Evolutionary conservation across 1,284 basidiomycete species (phyloP).

Genomic region (Ustilago vetiveriae): DNA sequence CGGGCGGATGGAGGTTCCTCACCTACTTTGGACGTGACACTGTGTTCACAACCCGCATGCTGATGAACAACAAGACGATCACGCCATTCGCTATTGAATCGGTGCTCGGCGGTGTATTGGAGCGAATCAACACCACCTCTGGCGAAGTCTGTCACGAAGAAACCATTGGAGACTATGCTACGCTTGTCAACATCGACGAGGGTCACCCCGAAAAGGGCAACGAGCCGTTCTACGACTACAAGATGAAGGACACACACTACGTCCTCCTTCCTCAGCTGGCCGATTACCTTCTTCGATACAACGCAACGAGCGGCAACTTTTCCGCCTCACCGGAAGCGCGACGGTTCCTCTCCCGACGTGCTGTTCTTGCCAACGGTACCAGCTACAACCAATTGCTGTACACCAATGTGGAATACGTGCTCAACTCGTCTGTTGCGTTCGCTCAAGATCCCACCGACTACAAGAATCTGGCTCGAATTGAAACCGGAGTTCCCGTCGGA

Average conservation of each 20-base stretch:
- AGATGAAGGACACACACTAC: constrained; percentile 70
- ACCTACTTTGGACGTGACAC: constrained; percentile 70
- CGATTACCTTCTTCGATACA: constrained; percentile 68
- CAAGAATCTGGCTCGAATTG: constrained; percentile 66
- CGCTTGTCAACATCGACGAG: constrained; percentile 68
- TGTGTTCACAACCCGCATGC: constrained; percentile 69
- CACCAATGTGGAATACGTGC: constrained; percentile 64
- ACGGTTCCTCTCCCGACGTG: constrained; percentile 62
- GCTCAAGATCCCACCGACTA: constrained; percentile 57
- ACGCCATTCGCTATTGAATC: constrained; percentile 69
- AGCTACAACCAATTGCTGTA: constrained; percentile 67
- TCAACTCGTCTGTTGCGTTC: constrained; percentile 67
- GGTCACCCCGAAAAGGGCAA: constrained; percentile 68
- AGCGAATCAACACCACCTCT: constrained; percentile 69
- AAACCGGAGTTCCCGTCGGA: constrained; percentile 68
- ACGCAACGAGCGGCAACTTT: constrained; percentile 11
- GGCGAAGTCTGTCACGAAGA: constrained; percentile 70
- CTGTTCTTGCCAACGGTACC: constrained; percentile 68
- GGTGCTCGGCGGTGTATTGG: constrained; percentile 69
- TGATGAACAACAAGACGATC: constrained; percentile 68
- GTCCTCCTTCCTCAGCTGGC: constrained; percentile 69
- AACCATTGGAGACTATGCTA: constrained; percentile 66
- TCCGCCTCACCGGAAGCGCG: constrained; percentile 53
- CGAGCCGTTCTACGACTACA: constrained; percentile 69
- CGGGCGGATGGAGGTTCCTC: constrained; percentile 70